Base-by-base conservation (phyloP, 345 rosid genomes). In the Iberis pinnata region DNA sequence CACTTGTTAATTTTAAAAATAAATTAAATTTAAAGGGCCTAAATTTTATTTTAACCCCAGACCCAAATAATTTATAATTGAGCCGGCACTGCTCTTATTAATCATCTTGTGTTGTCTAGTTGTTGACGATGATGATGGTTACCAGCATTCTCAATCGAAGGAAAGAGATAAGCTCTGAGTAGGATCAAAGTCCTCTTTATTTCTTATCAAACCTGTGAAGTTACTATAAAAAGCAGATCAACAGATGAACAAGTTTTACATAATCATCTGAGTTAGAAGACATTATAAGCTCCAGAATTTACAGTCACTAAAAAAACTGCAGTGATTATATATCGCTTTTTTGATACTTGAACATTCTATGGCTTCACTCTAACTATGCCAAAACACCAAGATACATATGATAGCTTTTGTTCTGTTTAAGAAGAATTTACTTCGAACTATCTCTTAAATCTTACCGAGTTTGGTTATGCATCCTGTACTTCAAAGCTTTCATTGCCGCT, bases 401-500 rank as follows among this genome's bases (percentile, higher is more conserved):
- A 42, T n/a, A 4, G 27, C 46, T 46, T 40, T 43, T 33, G 33
- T n/a, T 57, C 13, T 17, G 15, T 27, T 57, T 56, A 36, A 8
- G 8, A 14, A 29, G 6, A 5, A 40, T 14, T 16, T 48, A 10
- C 0, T 26, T 22, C 35, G 26, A 31, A 15, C 4, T 39, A 2
- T 22, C 25, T 38, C 53, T 43, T 20, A 31, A 0, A 15, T 40
- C 56, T 76, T 70, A 81, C 79, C 76, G 52, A 58, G 76, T 39
- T 44, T 46, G 59, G 60, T 46, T 31, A 38, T 49, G 72, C 61
- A 72, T 61, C 55, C 67, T 61, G 44, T 26, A 61, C 66, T 68
- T 78, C 60, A 74, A 68, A 44, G 86, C 80, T 29, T 80, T 73
- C 63, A 70, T 63, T 3, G 84, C 89, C 0, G 93, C 89, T 71